Conservation (phyloP, 768 basidiomycete genomes). For the Auriscalpium vulgare region DNA sequence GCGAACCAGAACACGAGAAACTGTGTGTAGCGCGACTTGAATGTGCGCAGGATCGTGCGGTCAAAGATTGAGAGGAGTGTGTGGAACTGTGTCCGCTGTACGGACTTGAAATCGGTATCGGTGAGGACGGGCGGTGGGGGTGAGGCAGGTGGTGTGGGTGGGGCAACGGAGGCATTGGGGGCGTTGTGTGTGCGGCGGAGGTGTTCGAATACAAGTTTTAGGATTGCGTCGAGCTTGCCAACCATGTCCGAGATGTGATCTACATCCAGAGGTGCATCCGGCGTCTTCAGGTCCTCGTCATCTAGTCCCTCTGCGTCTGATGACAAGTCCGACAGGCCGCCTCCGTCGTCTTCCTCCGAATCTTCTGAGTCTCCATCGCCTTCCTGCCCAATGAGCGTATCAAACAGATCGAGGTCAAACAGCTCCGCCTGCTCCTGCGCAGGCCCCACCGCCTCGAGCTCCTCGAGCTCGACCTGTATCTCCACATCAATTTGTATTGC, state of each 20-base stretch:
- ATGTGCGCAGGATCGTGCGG: conserved; percentile 86
- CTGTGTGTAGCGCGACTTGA: conserved; percentile 95
- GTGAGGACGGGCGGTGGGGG: conserved; percentile 21
- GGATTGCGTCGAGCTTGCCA: conserved; percentile 82
- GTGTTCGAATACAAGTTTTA: conserved; percentile 80
- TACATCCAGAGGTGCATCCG: conserved; percentile 47
- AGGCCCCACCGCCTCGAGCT: conserved; percentile 64
- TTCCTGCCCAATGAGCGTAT: conserved; percentile 74
- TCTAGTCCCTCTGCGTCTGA: conserved; percentile 55
- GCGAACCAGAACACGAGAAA: conserved; percentile 95
- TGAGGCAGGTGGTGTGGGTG: conserved; percentile 16
- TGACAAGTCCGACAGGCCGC: conserved; percentile 64
- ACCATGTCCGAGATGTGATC: conserved; percentile 81
- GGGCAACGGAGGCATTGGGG: conserved; percentile 20
- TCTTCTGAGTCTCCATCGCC: conserved; percentile 50
- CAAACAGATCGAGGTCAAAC: conserved; percentile 82
- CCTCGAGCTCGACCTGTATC: conserved; percentile 92
- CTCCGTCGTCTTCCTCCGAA: conserved; percentile 38
- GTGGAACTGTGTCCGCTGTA: conserved; percentile 64
- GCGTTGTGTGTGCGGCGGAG: conserved; percentile 46
- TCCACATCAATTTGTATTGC: conserved; percentile 97
- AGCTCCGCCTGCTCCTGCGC: conserved; percentile 43
- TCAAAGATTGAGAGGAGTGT: conserved; percentile 91
- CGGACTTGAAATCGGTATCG: conserved; percentile 24
- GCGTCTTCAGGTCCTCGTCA: conserved; percentile 29